A percentile compares a stretch with the other conserved stretches of the same genome.
Evolutionary conservation across 2,329 filamentous ascomycete genomes (phyloP).

Genomic region (Blastomyces gilchristii): DNA sequence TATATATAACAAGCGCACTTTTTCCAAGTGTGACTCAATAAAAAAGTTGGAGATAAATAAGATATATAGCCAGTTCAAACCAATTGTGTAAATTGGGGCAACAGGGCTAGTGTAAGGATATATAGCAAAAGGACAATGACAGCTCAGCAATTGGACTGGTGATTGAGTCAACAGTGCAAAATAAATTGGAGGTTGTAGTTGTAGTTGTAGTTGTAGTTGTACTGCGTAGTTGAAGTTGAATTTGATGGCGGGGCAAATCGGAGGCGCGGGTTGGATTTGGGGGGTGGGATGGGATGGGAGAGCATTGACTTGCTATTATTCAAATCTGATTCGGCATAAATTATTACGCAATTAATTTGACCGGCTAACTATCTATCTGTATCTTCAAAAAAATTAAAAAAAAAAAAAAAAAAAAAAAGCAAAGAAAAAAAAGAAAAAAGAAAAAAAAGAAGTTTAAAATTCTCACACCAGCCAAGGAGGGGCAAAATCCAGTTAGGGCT

Average conservation of each 20-base stretch:
- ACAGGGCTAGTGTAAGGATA: not conserved
- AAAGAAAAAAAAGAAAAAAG: no score
- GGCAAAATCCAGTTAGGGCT: not conserved
- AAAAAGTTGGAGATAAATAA: not conserved
- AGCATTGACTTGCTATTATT: no score
- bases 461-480: not conserved
- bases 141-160: not conserved
- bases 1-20: not conserved
- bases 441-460: no score
- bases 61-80: not conserved
- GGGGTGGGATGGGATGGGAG: no score
- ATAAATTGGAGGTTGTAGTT: not conserved
- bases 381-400: no score
- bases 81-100: not conserved
- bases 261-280: not conserved
- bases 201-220: not conserved
- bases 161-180: not conserved
- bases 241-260: constrained; percentile 2
- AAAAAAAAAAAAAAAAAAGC: no score
- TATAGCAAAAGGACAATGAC: not conserved
- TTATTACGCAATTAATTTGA: no score
- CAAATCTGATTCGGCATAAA: no score
- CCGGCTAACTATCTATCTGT: no score
- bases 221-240: constrained; percentile 1
- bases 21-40: not conserved